phyloP scores from a whole-genome alignment of 2,329 filamentous ascomycete species.

The Neophaeococcomyces aloes region DNA sequence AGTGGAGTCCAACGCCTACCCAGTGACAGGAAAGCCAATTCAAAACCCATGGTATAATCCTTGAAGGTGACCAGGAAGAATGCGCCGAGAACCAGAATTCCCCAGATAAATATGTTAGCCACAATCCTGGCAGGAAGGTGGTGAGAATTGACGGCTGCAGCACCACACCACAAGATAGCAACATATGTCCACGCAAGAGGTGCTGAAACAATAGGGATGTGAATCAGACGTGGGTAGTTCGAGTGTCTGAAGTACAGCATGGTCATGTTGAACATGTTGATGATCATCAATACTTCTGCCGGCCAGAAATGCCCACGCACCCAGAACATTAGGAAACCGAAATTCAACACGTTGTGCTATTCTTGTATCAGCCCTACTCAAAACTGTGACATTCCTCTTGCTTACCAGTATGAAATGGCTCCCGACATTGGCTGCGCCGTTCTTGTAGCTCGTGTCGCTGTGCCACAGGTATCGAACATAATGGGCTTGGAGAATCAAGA shows the following conservation, averaged over 20 bases:
- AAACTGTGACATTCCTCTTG: not conserved
- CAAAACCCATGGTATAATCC: constrained; percentile 69
- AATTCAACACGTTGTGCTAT: constrained; percentile 66
- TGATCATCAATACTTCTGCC: constrained; percentile 62
- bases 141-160: constrained; percentile 63
- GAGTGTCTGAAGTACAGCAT: constrained; percentile 72
- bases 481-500: constrained; percentile 63
- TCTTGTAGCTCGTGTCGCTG: constrained; percentile 50
- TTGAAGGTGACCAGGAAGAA: constrained; percentile 68
- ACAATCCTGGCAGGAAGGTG: constrained; percentile 63
- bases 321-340: constrained; percentile 75
- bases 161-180: constrained; percentile 80
- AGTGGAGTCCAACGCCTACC: constrained; percentile 41
- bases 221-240: constrained; percentile 61
- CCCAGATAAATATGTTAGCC: constrained; percentile 83
- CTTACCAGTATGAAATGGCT: constrained; percentile 62
- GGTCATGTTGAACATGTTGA: constrained; percentile 74
- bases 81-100: constrained; percentile 61
- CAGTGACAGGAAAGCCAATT: constrained; percentile 60
- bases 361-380: not conserved
- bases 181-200: constrained; percentile 81
- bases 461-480: constrained; percentile 72
- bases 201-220: constrained; percentile 62
- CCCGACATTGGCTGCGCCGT: constrained; percentile 64
- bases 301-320: constrained; percentile 63